Percentiles rank a stretch among this genome's conserved stretches.
These are phyloP conservation scores for Narthecium ossifragum DNA, from an alignment of 106 monocot genomes.

Conservation along the genomic window DNA sequence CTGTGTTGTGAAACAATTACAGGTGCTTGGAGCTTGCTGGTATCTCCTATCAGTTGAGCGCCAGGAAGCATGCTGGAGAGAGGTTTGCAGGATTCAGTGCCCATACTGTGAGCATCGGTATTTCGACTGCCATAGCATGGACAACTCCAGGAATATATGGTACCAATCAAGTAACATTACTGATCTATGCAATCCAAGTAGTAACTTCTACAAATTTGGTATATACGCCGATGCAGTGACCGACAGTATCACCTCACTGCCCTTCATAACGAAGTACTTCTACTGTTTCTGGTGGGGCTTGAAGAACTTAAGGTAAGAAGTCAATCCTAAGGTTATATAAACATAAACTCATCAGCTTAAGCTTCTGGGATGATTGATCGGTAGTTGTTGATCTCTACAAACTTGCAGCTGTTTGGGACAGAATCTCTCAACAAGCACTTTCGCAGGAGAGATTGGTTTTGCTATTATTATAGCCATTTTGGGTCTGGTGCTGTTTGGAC, in stretches of 20 bases:
- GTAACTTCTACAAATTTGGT: conserved; percentile 49
- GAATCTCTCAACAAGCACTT: conserved; percentile 47
- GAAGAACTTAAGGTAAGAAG: conserved; percentile 45
- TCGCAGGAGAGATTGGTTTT: conserved; percentile 46
- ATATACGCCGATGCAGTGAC: conserved; percentile 63
- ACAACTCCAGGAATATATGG: conserved; percentile 37
- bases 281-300: conserved; percentile 77
- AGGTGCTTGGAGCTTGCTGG: conserved; percentile 80
- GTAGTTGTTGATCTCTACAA: too few species aligned
- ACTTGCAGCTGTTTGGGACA: conserved; percentile 49
- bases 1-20: not conserved
- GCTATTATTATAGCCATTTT: conserved; percentile 54
- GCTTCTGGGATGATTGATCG: too few species aligned
- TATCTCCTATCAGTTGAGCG: conserved; percentile 68
- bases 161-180: conserved; percentile 50
- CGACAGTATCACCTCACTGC: conserved; percentile 17
- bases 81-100: conserved; percentile 37
- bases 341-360: too few species aligned
- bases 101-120: conserved; percentile 35
- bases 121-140: conserved; percentile 37
- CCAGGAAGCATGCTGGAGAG: conserved; percentile 70
- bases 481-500: conserved; percentile 62
- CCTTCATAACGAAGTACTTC: conserved; percentile 51
- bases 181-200: conserved; percentile 38
- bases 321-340: too few species aligned